Evolutionary conservation across 2,329 filamentous ascomycete species (phyloP).

Genomic region (Hymenoscyphus occultus): DNA sequence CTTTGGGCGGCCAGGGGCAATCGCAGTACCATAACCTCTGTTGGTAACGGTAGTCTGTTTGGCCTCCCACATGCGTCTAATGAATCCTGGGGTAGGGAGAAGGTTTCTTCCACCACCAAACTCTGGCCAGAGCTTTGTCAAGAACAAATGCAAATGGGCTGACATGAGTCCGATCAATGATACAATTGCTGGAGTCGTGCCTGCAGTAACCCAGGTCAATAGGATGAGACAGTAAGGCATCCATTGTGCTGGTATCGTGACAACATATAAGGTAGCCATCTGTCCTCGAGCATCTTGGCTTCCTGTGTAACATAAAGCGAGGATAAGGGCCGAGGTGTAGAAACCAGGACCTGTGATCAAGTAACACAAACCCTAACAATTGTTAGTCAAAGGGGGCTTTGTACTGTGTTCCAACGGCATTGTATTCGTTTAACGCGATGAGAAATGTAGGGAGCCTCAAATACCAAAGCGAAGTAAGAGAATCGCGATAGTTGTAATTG

Average conservation of each 20-base stretch:
- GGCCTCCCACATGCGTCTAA: slow-evolving; percentile 64
- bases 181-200: slow-evolving; percentile 53
- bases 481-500: slow-evolving; percentile 49
- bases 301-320: slow-evolving; percentile 80
- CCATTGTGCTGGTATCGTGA: slow-evolving; percentile 78
- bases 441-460: slow-evolving; percentile 40
- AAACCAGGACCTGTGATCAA: slow-evolving; percentile 48
- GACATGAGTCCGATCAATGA: slow-evolving; percentile 78
- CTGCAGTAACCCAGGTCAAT: slow-evolving; percentile 67
- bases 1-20: slow-evolving; percentile 39
- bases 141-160: slow-evolving; percentile 86
- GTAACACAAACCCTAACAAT: slow-evolving; percentile 48
- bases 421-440: background rate
- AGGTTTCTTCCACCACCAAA: slow-evolving; percentile 81
- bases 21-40: slow-evolving; percentile 62
- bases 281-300: slow-evolving; percentile 79
- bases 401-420: background rate
- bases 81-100: slow-evolving; percentile 68
- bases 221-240: slow-evolving; percentile 78
- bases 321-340: slow-evolving; percentile 64
- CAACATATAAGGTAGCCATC: slow-evolving; percentile 74
- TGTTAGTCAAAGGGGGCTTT: slow-evolving; percentile 21
- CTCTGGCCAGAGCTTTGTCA: slow-evolving; percentile 82
- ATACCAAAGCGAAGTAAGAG: slow-evolving; percentile 36
- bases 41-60: slow-evolving; percentile 42